phyloP scores from a whole-genome alignment of 1,284 basidiomycete species.

The Ustilago bromivora region DNA sequence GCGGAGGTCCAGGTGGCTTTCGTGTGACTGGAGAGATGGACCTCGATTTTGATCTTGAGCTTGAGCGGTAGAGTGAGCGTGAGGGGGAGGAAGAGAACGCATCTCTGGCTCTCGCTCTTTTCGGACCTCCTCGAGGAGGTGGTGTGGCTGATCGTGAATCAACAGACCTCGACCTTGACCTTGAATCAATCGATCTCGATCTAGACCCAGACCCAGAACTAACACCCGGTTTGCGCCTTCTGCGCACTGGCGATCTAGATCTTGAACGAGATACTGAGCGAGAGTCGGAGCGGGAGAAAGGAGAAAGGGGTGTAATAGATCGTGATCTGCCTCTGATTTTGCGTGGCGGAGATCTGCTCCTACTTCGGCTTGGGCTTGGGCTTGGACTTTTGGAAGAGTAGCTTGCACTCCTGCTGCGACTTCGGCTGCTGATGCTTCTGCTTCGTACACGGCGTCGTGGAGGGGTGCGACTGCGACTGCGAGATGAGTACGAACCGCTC shows the following conservation, averaged over 20 bases:
- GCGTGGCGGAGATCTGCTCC: not conserved
- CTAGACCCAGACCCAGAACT: conserved; percentile 17
- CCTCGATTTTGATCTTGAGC: conserved; percentile 4
- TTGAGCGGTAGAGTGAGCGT: not conserved
- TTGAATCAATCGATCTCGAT: conserved; percentile 5
- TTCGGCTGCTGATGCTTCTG: conserved; percentile 9
- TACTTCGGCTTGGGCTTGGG: not conserved
- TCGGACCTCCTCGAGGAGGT: not conserved
- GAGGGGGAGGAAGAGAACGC: conserved; percentile 28
- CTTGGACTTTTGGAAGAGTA: conserved; percentile 1
- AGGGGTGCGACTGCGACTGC: not conserved
- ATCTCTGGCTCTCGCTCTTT: conserved; percentile 6
- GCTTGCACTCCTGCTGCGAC: conserved; percentile 5
- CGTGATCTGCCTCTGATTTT: conserved; percentile 7
- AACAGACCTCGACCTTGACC: too few relatives aligned
- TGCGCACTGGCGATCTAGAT: not conserved
- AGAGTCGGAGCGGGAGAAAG: conserved; percentile 18
- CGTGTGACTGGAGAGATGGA: conserved; percentile 14
- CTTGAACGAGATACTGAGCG: conserved; percentile 10
- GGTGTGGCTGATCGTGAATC: not conserved
- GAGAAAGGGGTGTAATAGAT: conserved; percentile 18
- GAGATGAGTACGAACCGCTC: conserved; percentile 10
- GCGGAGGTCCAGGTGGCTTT: conserved; percentile 37
- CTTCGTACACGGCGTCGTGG: not conserved
- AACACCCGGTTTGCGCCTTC: not conserved